These are phyloP conservation scores for Starmerella cellae DNA, from an alignment of 805 yeast genomes.

Conservation along the genomic window DNA sequence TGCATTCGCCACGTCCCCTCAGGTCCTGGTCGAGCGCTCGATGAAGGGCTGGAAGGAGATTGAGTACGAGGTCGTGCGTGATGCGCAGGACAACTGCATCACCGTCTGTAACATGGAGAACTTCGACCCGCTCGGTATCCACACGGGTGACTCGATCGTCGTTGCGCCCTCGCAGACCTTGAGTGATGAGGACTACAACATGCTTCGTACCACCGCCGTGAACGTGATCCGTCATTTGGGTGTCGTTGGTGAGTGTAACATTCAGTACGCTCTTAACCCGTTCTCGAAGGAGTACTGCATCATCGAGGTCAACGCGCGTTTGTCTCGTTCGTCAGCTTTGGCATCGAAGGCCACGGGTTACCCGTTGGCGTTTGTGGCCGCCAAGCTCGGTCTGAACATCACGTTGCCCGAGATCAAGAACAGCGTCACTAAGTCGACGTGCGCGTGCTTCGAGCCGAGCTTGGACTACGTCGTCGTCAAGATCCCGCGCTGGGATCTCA, in stretches of 20 bases:
- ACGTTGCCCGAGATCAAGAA: conserved; percentile 84
- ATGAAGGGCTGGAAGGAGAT: conserved; percentile 99
- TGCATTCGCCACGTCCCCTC: conserved; percentile 93
- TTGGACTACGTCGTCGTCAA: conserved; percentile 92
- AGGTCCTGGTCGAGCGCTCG: conserved; percentile 85
- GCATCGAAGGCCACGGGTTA: conserved; percentile 99
- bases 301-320: conserved; percentile 94
- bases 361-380: conserved; percentile 96
- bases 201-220: conserved; percentile 95
- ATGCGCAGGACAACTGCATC: conserved; percentile 91
- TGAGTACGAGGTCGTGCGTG: conserved; percentile 97
- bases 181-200: conserved; percentile 92
- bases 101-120: conserved; percentile 99
- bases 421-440: conserved; percentile 85
- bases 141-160: conserved; percentile 97
- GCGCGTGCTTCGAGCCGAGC: conserved; percentile 95
- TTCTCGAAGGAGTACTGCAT: conserved; percentile 88
- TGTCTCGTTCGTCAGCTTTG: conserved; percentile 95
- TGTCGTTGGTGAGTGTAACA: conserved; percentile 98
- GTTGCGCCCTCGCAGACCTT: conserved; percentile 98
- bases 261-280: conserved; percentile 92
- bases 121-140: conserved; percentile 96
- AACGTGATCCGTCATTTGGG: conserved; percentile 94
- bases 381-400: conserved; percentile 85
- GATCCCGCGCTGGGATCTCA: conserved; percentile 98